phyloP scores from a whole-genome alignment of 306 rosid genomes.

The Vigna nakashimae region DNA sequence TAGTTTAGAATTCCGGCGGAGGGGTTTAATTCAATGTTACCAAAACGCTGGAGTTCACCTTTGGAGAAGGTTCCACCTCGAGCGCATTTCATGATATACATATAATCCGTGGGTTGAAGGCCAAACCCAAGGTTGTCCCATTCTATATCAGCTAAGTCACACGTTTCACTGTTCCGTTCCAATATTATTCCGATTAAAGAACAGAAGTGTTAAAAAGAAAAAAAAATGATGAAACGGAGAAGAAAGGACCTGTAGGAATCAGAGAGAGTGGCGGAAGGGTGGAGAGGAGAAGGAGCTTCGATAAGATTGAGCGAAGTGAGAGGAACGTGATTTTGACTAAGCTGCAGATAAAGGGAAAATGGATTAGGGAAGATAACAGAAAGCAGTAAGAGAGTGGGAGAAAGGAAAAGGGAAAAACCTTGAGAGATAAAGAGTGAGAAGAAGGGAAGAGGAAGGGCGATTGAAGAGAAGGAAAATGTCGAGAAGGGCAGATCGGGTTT shows the following conservation, averaged over 20 bases:
- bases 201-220: not conserved
- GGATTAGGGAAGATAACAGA: not conserved
- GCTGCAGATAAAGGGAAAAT: slow-evolving; percentile 41
- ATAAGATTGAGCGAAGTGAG: slow-evolving; percentile 45
- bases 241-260: slow-evolving; percentile 53
- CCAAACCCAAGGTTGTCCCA: slow-evolving; percentile 97
- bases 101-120: slow-evolving; percentile 79
- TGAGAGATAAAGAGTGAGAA: slow-evolving; percentile 49
- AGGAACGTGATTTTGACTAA: slow-evolving; percentile 55
- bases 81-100: slow-evolving; percentile 81
- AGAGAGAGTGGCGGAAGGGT: slow-evolving; percentile 54
- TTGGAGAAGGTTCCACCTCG: slow-evolving; percentile 67
- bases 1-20: slow-evolving; percentile 91
- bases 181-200: slow-evolving; percentile 4
- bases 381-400: not conserved
- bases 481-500: slow-evolving; percentile 56
- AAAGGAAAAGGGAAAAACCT: slow-evolving; percentile 48
- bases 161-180: slow-evolving; percentile 49
- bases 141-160: slow-evolving; percentile 71
- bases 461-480: slow-evolving; percentile 41
- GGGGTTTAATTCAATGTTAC: slow-evolving; percentile 89
- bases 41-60: slow-evolving; percentile 88
- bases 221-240: not conserved
- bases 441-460: slow-evolving; percentile 31
- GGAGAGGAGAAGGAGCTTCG: slow-evolving; percentile 47